These are phyloP conservation scores for Metschnikowia sp. DNA, from an alignment of 805 yeast genomes.

Conservation along the genomic window DNA sequence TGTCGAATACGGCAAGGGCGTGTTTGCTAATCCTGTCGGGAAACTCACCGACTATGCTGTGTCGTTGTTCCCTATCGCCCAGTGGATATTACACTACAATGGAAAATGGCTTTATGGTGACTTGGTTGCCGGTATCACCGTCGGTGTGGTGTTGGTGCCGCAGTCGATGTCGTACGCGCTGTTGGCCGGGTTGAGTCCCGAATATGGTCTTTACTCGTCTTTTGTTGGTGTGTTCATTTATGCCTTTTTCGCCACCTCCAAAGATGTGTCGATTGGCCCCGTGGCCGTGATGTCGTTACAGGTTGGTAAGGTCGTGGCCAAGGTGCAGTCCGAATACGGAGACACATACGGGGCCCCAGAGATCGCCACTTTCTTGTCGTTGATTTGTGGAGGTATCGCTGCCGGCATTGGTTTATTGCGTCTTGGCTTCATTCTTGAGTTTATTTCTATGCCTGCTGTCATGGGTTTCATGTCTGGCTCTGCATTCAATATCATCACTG, in stretches of 20 bases:
- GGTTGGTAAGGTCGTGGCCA: slow-evolving; percentile 71
- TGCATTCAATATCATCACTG: slow-evolving; percentile 74
- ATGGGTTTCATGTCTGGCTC: slow-evolving; percentile 95
- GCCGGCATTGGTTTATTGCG: slow-evolving; percentile 79
- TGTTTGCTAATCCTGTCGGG: slow-evolving; percentile 37
- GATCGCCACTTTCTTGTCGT: slow-evolving; percentile 76
- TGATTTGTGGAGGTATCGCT: slow-evolving; percentile 83
- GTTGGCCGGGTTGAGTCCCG: slow-evolving; percentile 74
- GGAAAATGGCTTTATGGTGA: slow-evolving; percentile 76
- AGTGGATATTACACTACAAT: slow-evolving; percentile 88
- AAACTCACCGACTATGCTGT: slow-evolving; percentile 46
- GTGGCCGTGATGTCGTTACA: slow-evolving; percentile 94
- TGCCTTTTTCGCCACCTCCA: slow-evolving; percentile 89
- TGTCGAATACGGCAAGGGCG: slow-evolving; percentile 26
- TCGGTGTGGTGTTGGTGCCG: slow-evolving; percentile 89
- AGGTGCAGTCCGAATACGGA: slow-evolving; percentile 46
- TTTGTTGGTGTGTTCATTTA: slow-evolving; percentile 88
- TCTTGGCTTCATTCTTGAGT: slow-evolving; percentile 83
- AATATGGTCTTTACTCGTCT: slow-evolving; percentile 87
- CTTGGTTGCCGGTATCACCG: slow-evolving; percentile 87
- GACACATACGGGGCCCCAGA: slow-evolving; percentile 55
- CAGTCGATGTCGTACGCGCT: slow-evolving; percentile 95
- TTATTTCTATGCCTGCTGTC: slow-evolving; percentile 87
- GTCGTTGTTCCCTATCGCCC: slow-evolving; percentile 72
- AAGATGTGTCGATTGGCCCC: slow-evolving; percentile 94